phyloP scores from a whole-genome alignment of 768 basidiomycete species.

The Mycena rebaudengoi region DNA sequence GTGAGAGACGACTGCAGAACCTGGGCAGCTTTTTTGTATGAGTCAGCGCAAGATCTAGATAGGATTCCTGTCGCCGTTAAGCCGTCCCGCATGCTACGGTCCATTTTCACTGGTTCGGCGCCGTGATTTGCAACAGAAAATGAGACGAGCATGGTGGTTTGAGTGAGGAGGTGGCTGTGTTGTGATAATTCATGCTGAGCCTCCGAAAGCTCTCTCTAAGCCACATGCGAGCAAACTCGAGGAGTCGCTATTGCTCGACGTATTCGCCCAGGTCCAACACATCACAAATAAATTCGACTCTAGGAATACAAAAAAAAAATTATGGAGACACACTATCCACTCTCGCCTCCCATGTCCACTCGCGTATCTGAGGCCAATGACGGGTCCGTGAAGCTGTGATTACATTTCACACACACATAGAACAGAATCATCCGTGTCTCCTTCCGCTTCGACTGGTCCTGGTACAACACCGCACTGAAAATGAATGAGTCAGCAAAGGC shows the following conservation, averaged over 20 bases:
- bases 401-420: constrained; percentile 88
- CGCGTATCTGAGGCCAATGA: constrained; percentile 56
- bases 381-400: constrained; percentile 79
- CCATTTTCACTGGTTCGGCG: neutral
- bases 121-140: neutral
- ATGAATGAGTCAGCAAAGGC: constrained; percentile 3
- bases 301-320: constrained; percentile 7
- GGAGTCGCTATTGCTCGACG: no score
- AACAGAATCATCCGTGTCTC: constrained; percentile 96
- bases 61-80: neutral
- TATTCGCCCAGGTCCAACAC: no score
- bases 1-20: no score
- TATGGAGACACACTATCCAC: constrained; percentile 3
- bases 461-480: constrained; percentile 90
- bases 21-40: no score
- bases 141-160: neutral
- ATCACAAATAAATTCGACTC: neutral
- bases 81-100: neutral
- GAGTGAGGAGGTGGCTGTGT: no score
- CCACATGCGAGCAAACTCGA: no score
- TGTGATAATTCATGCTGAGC: no score
- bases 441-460: constrained; percentile 96
- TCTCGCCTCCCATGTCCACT: neutral
- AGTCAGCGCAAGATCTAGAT: no score
- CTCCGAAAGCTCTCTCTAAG: no score